Conservation (phyloP, 805 yeast species). For the Lipomyces kockii region DNA sequence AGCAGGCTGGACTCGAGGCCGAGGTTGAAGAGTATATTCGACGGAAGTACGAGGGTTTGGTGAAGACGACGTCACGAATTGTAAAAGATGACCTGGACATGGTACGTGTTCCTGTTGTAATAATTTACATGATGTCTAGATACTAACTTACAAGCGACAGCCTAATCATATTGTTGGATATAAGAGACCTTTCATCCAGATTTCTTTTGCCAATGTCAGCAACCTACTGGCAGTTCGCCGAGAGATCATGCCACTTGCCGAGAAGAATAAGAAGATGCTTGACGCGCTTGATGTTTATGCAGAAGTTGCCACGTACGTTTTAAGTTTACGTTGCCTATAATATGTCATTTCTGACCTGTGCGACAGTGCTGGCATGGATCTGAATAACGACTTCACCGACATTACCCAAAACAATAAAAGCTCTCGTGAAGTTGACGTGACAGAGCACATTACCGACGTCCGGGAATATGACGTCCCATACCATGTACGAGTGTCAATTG, state of each 20-base stretch:
- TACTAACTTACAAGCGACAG: conserved; percentile 8
- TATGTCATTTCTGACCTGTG: conserved; percentile 30
- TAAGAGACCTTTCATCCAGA: conserved; percentile 63
- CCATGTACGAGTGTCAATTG: conserved; percentile 95
- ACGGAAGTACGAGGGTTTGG: conserved; percentile 63
- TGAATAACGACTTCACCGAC: conserved; percentile 40
- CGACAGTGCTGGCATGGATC: conserved; percentile 43
- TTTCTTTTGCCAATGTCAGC: conserved; percentile 72
- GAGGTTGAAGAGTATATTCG: conserved; percentile 87
- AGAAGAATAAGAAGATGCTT: conserved; percentile 63
- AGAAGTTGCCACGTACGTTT: conserved; percentile 53
- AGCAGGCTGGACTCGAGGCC: conserved; percentile 51
- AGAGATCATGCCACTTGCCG: conserved; percentile 67
- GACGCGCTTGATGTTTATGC: conserved; percentile 71
- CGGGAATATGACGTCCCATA: conserved; percentile 96
- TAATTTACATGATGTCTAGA: not conserved
- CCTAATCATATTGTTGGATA: conserved; percentile 88
- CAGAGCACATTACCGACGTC: conserved; percentile 70
- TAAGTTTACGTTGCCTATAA: not conserved
- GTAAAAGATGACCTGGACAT: conserved; percentile 78
- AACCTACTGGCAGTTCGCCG: conserved; percentile 80
- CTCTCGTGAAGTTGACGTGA: conserved; percentile 53
- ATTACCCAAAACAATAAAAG: conserved; percentile 31
- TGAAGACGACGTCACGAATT: conserved; percentile 62
- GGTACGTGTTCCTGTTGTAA: conserved; percentile 18